Conservation (phyloP, 805 yeast species). For the Blastobotrys terrestris region DNA sequence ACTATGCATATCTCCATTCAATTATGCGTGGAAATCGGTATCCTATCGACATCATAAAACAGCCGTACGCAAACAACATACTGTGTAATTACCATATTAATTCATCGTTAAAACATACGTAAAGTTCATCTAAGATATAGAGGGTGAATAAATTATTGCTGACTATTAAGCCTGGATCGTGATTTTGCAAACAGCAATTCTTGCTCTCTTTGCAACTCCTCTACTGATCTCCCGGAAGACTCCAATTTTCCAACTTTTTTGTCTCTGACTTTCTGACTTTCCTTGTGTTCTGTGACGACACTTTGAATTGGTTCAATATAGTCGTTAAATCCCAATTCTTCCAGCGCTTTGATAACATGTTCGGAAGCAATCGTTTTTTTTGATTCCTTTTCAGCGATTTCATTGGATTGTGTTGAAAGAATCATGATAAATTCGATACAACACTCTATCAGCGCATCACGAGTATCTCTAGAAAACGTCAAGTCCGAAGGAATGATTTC, state of each 20-base stretch:
- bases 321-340: conserved; percentile 78
- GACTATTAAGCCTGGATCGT: conserved; percentile 21
- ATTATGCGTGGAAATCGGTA: no score
- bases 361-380: conserved; percentile 96
- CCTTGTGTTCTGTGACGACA: conserved; percentile 81
- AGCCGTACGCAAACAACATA: neutral
- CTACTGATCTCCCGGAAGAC: conserved; percentile 86
- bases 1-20: no score
- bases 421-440: conserved; percentile 96
- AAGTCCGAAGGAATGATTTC: conserved; percentile 87
- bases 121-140: neutral
- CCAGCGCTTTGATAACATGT: conserved; percentile 85
- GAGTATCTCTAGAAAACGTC: conserved; percentile 84
- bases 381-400: conserved; percentile 91
- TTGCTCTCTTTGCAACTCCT: conserved; percentile 85
- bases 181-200: conserved; percentile 69
- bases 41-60: no score
- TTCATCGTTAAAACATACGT: neutral
- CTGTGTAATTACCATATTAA: neutral
- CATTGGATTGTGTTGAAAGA: conserved; percentile 86
- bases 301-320: conserved; percentile 78
- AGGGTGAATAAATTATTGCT: conserved; percentile 8
- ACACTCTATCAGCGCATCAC: conserved; percentile 93
- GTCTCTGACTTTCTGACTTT: conserved; percentile 76
- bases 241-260: conserved; percentile 89